phyloP scores from a whole-genome alignment of 2,329 filamentous ascomycete species.

The Colletotrichum eremochloae region DNA sequence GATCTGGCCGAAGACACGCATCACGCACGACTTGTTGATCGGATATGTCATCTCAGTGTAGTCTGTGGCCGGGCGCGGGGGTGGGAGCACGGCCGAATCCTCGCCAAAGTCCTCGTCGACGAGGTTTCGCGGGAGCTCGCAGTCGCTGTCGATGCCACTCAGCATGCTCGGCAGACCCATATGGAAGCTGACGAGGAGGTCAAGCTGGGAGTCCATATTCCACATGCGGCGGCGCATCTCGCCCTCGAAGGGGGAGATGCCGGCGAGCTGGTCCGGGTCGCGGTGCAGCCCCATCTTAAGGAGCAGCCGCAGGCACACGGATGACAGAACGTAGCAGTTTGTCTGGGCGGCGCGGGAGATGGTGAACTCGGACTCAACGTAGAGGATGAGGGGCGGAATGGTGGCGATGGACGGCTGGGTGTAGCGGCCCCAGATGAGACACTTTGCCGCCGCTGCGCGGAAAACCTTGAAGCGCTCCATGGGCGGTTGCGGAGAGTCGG shows the following conservation, averaged over 20 bases:
- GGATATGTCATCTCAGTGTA: slow-evolving; percentile 71
- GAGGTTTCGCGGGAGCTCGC: slow-evolving; percentile 71
- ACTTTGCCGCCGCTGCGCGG: slow-evolving; percentile 64
- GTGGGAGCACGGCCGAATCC: slow-evolving; percentile 66
- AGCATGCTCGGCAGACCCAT: slow-evolving; percentile 77
- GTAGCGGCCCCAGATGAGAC: slow-evolving; percentile 65
- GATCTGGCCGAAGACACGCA: slow-evolving; percentile 63
- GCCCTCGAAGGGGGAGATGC: slow-evolving; percentile 64
- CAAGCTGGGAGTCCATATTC: slow-evolving; percentile 69
- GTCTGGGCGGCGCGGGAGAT: slow-evolving; percentile 64
- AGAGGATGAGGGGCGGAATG: slow-evolving; percentile 65
- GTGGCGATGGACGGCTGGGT: slow-evolving; percentile 62
- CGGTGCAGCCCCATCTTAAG: slow-evolving; percentile 71
- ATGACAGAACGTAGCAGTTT: slow-evolving; percentile 66
- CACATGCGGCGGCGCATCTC: slow-evolving; percentile 68
- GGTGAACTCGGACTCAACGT: slow-evolving; percentile 67
- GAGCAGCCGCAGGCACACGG: slow-evolving; percentile 66
- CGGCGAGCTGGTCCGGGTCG: slow-evolving; percentile 65
- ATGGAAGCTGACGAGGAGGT: slow-evolving; percentile 75
- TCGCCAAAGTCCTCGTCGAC: slow-evolving; percentile 75
- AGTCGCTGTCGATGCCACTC: slow-evolving; percentile 73
- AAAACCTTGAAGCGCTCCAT: slow-evolving; percentile 63
- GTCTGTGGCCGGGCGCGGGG: slow-evolving; percentile 67
- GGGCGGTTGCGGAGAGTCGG: slow-evolving; percentile 55
- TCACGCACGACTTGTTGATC: slow-evolving; percentile 64